A percentile compares a stretch with the other conserved stretches of the same genome.
Conservation (phyloP, 176 grass and related monocot species). For the Ampelocalamus luodianensis region DNA sequence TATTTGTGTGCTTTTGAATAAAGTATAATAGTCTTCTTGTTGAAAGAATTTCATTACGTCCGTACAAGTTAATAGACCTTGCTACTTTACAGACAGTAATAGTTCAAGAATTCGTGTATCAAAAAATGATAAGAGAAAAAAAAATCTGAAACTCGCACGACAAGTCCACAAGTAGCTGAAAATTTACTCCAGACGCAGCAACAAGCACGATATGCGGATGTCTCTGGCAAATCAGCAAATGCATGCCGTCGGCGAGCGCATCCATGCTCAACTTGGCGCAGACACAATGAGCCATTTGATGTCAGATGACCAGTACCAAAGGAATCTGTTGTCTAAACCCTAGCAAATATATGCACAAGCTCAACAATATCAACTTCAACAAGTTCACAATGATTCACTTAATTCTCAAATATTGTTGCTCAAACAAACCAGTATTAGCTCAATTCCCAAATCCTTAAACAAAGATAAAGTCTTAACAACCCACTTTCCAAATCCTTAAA, state of each 20-base stretch:
- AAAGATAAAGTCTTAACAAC: not conserved
- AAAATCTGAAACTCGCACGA: not conserved
- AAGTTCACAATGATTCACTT: not conserved
- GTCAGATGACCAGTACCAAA: not conserved
- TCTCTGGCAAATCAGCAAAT: not conserved
- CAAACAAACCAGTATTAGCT: not conserved
- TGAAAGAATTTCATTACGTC: not conserved
- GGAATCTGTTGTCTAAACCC: not conserved
- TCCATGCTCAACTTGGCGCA: not conserved
- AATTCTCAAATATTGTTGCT: not conserved
- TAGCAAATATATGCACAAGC: not conserved
- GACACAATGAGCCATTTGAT: not conserved
- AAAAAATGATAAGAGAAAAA: not conserved
- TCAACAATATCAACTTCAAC: not conserved
- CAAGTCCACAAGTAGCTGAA: not conserved
- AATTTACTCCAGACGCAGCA: not conserved
- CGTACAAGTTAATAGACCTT: not conserved
- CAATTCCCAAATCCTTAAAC: not conserved
- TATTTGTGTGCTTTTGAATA: conserved; percentile 12
- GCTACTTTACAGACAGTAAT: not conserved
- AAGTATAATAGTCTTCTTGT: not conserved
- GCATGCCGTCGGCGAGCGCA: not conserved
- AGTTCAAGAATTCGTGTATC: not conserved
- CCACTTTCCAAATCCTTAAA: too few species aligned
- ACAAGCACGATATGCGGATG: not conserved